phyloP scores from a whole-genome alignment of 2,329 filamentous ascomycete species.

The Metarhizium sp. region DNA sequence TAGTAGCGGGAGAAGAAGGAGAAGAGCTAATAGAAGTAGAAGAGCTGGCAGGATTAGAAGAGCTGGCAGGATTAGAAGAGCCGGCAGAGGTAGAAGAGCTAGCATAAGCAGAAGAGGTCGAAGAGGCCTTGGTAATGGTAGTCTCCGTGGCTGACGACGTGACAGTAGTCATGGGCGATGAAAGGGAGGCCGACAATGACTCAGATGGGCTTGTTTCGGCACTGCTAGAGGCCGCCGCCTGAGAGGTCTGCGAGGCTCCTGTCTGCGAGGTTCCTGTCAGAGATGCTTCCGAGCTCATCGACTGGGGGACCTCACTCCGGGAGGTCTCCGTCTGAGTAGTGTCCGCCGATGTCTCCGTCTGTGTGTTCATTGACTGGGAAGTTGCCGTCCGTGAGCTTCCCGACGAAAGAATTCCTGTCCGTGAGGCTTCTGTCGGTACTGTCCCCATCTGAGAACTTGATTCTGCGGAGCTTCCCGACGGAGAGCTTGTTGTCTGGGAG shows the following conservation, averaged over 20 bases:
- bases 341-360: background rate
- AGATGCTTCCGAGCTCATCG: too few species aligned
- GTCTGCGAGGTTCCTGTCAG: background rate
- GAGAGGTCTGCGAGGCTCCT: background rate
- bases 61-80: background rate
- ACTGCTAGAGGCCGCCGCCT: background rate
- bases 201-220: background rate
- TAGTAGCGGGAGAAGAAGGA: background rate
- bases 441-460: background rate
- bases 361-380: background rate
- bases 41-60: background rate
- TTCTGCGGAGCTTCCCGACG: too few species aligned
- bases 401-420: too few species aligned
- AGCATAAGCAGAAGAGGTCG: too few species aligned
- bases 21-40: too few species aligned
- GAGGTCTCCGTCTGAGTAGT: too few species aligned
- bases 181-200: background rate
- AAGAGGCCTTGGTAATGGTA: background rate
- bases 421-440: background rate
- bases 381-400: too few species aligned
- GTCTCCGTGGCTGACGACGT: background rate
- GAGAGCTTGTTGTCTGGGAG: background rate
- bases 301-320: too few species aligned
- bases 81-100: too few species aligned
- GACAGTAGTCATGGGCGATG: background rate